Percentiles rank a stretch among this genome's conserved stretches.
Conservation (phyloP, 2,329 filamentous ascomycete genomes). For the Grosmannia serpens region DNA sequence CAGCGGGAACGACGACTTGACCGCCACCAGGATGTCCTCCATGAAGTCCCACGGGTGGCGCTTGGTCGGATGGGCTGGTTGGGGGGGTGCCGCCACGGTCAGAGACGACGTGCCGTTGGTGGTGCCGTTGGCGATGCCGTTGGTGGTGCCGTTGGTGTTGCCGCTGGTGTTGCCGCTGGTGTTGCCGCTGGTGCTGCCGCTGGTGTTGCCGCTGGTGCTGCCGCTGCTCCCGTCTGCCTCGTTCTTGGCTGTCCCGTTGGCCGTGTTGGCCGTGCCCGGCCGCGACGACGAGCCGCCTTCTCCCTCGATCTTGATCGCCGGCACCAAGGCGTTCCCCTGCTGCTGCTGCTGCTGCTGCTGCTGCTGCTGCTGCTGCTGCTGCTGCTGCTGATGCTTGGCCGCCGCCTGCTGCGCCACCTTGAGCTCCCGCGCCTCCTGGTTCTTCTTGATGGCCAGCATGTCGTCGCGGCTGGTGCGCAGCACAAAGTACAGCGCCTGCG, state of each 20-base stretch:
- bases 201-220: constrained; percentile 16
- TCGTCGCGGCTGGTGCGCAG: constrained; percentile 89
- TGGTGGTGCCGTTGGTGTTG: constrained; percentile 10
- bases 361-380: neutral
- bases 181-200: constrained; percentile 25
- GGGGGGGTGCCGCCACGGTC: neutral
- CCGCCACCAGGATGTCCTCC: constrained; percentile 86
- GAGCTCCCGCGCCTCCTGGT: constrained; percentile 64
- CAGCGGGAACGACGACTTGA: constrained; percentile 94
- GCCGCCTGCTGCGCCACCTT: constrained; percentile 18
- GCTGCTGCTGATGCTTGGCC: neutral
- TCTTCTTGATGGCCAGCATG: constrained; percentile 83
- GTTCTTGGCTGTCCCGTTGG: neutral
- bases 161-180: constrained; percentile 18
- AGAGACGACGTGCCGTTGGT: constrained; percentile 14
- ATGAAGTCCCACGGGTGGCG: constrained; percentile 85
- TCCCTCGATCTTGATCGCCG: neutral
- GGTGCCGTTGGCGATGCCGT: constrained; percentile 7
- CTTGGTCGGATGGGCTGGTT: neutral
- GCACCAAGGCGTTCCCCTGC: neutral
- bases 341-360: neutral
- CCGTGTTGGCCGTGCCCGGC: constrained; percentile 40
- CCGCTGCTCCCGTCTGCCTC: neutral
- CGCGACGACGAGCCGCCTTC: constrained; percentile 23
- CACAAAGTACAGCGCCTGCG: constrained; percentile 92